These are phyloP conservation scores for Agaricus subrufescens DNA, from an alignment of 768 basidiomycete species.

Conservation along the genomic window DNA sequence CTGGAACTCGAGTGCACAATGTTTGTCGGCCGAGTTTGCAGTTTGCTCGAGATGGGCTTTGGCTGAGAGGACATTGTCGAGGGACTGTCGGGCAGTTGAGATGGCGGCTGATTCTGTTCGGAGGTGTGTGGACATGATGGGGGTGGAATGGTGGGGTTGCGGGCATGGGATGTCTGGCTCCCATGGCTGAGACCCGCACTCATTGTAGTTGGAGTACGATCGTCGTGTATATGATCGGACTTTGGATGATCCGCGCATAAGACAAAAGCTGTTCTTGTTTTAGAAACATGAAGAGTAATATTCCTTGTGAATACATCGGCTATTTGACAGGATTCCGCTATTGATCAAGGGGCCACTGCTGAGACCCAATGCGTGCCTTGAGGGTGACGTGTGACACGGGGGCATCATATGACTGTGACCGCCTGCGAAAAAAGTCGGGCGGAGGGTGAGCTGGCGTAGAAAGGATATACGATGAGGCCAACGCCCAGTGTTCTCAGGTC, in stretches of 20 bases:
- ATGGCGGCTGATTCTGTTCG: neutral
- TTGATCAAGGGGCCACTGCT: too few species aligned
- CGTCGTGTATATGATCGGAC: too few species aligned
- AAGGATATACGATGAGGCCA: constrained; percentile 46
- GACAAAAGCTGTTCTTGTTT: too few species aligned
- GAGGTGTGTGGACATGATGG: neutral
- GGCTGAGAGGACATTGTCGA: neutral
- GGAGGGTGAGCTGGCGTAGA: neutral
- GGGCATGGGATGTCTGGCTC: neutral
- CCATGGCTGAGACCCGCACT: too few species aligned
- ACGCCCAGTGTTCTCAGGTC: constrained; percentile 53
- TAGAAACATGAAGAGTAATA: too few species aligned
- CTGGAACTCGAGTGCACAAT: neutral
- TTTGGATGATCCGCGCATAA: too few species aligned
- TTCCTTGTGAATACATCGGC: too few species aligned
- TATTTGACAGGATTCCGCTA: too few species aligned
- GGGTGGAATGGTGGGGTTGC: neutral
- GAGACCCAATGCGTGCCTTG: too few species aligned
- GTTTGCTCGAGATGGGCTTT: neutral
- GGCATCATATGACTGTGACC: constrained; percentile 1
- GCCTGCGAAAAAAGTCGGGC: neutral
- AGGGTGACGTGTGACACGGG: neutral
- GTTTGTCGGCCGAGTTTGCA: neutral
- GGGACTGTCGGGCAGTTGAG: neutral
- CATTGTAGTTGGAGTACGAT: too few species aligned